phyloP scores from a whole-genome alignment of 768 basidiomycete genomes.

The Botryobasidium botryosum region DNA sequence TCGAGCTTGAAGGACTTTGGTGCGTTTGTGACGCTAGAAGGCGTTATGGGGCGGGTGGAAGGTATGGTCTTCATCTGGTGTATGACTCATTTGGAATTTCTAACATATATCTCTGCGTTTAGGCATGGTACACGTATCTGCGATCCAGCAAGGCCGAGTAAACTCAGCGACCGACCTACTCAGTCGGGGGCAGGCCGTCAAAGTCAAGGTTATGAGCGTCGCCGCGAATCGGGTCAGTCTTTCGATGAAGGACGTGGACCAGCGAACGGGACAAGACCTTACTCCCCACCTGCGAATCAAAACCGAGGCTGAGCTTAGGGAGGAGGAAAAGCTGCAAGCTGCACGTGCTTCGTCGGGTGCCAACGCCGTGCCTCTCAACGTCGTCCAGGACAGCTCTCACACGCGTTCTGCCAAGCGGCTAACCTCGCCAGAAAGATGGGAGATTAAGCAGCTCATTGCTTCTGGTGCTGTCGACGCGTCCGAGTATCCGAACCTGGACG shows the following conservation, averaged over 20 bases:
- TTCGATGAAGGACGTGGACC: conserved; percentile 98
- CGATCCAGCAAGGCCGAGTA: conserved; percentile 72
- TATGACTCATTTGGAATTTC: conserved; percentile 2
- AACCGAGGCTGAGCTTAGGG: conserved; percentile 75
- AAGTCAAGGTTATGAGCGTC: conserved; percentile 92
- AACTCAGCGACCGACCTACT: conserved; percentile 79
- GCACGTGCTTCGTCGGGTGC: conserved; percentile 59
- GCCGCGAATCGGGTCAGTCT: conserved; percentile 67
- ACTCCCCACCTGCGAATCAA: conserved; percentile 90
- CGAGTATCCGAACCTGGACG: conserved; percentile 87
- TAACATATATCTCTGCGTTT: conserved; percentile 5
- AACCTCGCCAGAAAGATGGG: conserved; percentile 96
- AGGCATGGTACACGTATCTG: conserved; percentile 98
- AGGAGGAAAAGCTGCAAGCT: conserved; percentile 52
- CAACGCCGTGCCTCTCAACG: conserved; percentile 69
- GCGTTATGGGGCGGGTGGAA: conserved; percentile 69
- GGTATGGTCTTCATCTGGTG: conserved; percentile 35
- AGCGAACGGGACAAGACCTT: conserved; percentile 72
- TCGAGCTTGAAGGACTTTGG: conserved; percentile 87
- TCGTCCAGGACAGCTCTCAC: conserved; percentile 24
- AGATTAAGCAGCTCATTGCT: conserved; percentile 96
- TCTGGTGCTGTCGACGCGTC: conserved; percentile 84
- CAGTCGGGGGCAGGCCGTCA: conserved; percentile 67
- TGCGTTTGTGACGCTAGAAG: conserved; percentile 83
- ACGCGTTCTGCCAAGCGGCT: conserved; percentile 72